These are phyloP conservation scores for Scleroderma bovista DNA, from an alignment of 768 basidiomycete genomes.

Conservation along the genomic window DNA sequence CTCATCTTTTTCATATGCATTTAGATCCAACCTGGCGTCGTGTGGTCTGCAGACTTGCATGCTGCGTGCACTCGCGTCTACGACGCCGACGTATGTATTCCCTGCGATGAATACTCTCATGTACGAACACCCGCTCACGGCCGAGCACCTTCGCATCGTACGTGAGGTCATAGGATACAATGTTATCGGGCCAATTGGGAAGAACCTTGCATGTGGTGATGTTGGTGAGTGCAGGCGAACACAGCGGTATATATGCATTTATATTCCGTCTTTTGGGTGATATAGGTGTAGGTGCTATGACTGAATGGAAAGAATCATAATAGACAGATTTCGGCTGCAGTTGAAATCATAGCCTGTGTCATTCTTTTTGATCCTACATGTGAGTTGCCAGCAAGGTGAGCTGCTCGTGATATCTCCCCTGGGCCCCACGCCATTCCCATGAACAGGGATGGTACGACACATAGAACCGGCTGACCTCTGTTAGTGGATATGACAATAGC, in stretches of 20 bases:
- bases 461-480: too few relatives aligned
- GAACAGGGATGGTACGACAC: too few relatives aligned
- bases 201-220: constrained; percentile 88
- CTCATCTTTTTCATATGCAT: too few relatives aligned
- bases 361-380: too few relatives aligned
- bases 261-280: neutral
- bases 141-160: constrained; percentile 72
- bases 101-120: constrained; percentile 99
- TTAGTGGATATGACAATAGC: too few relatives aligned
- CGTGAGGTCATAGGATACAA: constrained; percentile 73
- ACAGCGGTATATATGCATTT: neutral
- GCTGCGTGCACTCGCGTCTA: constrained; percentile 76
- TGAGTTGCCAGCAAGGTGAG: too few relatives aligned
- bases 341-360: constrained; percentile 3
- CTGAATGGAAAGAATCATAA: constrained; percentile 89
- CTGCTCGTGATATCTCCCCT: too few relatives aligned
- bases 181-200: constrained; percentile 84
- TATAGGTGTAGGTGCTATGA: constrained; percentile 89
- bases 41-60: constrained; percentile 63
- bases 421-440: too few relatives aligned
- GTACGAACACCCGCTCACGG: constrained; percentile 92
- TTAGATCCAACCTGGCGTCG: neutral
- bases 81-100: constrained; percentile 85
- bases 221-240: constrained; percentile 49
- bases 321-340: constrained; percentile 42